Percentiles rank a stretch among this genome's conserved stretches.
Conservation (phyloP, 306 rosid species). For the Cyclanthera cordifolia region DNA sequence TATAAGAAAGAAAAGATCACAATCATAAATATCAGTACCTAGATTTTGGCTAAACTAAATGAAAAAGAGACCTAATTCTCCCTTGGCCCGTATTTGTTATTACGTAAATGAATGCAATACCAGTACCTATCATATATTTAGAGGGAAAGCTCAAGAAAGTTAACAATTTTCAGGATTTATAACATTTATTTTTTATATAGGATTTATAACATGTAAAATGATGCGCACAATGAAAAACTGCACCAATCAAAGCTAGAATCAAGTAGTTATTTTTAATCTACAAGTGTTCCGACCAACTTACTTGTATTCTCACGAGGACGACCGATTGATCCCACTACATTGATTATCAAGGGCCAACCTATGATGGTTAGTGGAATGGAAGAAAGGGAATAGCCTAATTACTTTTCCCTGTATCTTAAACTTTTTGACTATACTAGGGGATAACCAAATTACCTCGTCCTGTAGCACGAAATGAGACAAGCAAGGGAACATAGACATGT, state of each 20-base stretch:
- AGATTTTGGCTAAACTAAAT: neutral
- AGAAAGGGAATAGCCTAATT: too few species aligned
- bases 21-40: neutral
- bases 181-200: neutral
- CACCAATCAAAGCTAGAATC: neutral
- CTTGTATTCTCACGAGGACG: too few species aligned
- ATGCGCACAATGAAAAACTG: neutral
- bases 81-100: neutral
- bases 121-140: neutral
- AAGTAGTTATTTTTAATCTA: too few species aligned
- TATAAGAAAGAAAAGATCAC: neutral
- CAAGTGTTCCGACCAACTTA: too few species aligned
- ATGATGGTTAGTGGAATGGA: too few species aligned
- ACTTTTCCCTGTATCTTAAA: neutral
- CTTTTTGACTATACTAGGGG: neutral
- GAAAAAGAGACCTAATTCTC: too few species aligned
- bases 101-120: neutral
- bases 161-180: neutral
- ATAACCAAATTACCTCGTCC: neutral
- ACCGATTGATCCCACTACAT: too few species aligned
- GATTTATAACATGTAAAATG: neutral
- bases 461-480: neutral
- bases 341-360: too few species aligned
- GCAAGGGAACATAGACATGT: neutral
- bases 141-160: neutral